Evolutionary conservation across 2,329 filamentous ascomycete species (phyloP).

Genomic region (Camptophora hylomeconis): DNA sequence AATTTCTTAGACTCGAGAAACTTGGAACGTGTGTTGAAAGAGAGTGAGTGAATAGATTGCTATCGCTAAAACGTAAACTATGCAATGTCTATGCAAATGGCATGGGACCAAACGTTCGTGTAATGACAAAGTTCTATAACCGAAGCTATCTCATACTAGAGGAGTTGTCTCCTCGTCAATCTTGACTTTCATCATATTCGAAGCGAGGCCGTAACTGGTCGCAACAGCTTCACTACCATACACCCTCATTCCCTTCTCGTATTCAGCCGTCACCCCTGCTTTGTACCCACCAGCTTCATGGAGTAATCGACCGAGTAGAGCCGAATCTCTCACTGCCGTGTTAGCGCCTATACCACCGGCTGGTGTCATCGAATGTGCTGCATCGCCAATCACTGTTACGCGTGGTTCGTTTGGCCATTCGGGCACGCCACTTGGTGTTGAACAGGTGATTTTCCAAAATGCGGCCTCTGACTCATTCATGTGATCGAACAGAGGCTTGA

Average conservation of each 20-base stretch:
- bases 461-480: constrained; percentile 21
- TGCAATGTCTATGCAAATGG: too few relatives aligned
- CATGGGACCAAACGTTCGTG: too few relatives aligned
- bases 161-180: constrained; percentile 31
- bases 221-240: constrained; percentile 45
- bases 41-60: too few relatives aligned
- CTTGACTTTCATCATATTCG: constrained; percentile 28
- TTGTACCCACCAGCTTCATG: constrained; percentile 38
- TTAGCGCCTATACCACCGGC: constrained; percentile 34
- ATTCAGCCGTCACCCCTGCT: constrained; percentile 25
- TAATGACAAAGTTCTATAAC: too few relatives aligned
- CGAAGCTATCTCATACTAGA: constrained; percentile 1
- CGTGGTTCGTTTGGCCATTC: constrained; percentile 20
- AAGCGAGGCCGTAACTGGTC: constrained; percentile 39
- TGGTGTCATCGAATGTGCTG: constrained; percentile 34
- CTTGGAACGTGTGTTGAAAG: too few relatives aligned
- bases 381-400: constrained; percentile 33
- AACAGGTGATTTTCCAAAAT: constrained; percentile 23
- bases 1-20: too few relatives aligned
- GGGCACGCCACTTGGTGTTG: constrained; percentile 21
- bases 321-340: constrained; percentile 31
- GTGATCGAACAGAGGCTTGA: constrained; percentile 18
- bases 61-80: too few relatives aligned
- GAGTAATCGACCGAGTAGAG: constrained; percentile 32
- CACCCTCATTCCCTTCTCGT: constrained; percentile 30